Evolutionary conservation across 352 stramenopile species (phyloP).

Genomic region (Globisporangium orthogonon): DNA sequence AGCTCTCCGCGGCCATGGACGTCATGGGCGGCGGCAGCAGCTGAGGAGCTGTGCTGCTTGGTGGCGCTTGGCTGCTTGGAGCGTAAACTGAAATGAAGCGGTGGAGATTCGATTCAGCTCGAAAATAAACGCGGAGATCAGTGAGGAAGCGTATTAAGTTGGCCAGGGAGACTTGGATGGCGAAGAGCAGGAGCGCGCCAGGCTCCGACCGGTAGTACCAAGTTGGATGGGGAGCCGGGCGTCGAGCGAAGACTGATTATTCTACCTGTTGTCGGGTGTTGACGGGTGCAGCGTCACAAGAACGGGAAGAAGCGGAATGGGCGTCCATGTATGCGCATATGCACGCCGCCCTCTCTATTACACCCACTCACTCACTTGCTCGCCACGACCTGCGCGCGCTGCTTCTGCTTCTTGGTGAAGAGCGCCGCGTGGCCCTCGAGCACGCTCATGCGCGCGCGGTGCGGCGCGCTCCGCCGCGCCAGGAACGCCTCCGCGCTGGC

Average conservation of each 20-base stretch:
- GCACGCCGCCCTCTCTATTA: background rate
- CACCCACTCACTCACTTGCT: background rate
- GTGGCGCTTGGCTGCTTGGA: background rate
- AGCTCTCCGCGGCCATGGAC: slow-evolving; percentile 8
- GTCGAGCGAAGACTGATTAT: too few relatives aligned
- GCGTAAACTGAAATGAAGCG: background rate
- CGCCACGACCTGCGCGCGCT: slow-evolving; percentile 9
- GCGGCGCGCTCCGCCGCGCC: slow-evolving; percentile 40
- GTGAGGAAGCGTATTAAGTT: too few relatives aligned
- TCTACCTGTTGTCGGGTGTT: background rate
- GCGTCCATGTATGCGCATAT: background rate
- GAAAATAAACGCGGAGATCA: background rate
- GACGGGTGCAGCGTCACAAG: background rate
- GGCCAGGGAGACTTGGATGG: too few relatives aligned
- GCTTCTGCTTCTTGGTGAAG: slow-evolving; percentile 76
- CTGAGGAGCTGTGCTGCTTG: background rate
- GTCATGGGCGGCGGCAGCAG: background rate
- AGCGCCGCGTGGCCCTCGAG: slow-evolving; percentile 57
- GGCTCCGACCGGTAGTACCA: too few relatives aligned
- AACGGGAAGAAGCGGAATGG: background rate
- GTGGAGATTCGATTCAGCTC: background rate
- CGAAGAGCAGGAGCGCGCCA: too few relatives aligned
- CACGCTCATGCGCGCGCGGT: slow-evolving; percentile 52
- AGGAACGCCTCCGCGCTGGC: slow-evolving; percentile 44
- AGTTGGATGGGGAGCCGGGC: too few relatives aligned